Evolutionary conservation across 805 yeast genomes (phyloP).

Genomic region (Pichia insulana): DNA sequence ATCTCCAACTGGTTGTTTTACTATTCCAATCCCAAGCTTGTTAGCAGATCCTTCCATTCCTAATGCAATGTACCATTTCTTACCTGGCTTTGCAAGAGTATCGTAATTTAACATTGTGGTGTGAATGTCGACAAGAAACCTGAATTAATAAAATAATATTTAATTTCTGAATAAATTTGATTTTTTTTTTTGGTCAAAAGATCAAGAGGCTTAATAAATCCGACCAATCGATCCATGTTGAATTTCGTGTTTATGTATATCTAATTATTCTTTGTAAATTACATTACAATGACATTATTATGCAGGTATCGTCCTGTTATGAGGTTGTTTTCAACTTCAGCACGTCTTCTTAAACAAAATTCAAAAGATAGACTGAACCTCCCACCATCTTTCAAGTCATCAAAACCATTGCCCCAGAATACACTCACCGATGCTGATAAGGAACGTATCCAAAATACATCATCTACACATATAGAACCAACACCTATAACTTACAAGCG

Average conservation of each 20-base stretch:
- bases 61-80: constrained; percentile 54
- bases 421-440: constrained; percentile 9
- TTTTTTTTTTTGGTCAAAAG: too few relatives aligned
- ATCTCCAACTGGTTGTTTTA: constrained; percentile 58
- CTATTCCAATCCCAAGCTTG: constrained; percentile 88
- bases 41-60: constrained; percentile 98
- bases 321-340: not conserved
- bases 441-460: constrained; percentile 1
- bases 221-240: too few relatives aligned
- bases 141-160: not conserved
- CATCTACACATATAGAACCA: not conserved
- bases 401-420: constrained; percentile 15
- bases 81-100: constrained; percentile 32
- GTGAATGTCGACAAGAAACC: not conserved
- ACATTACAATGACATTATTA: not conserved
- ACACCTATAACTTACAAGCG: constrained; percentile 7
- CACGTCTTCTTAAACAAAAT: not conserved
- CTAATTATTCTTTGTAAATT: too few relatives aligned
- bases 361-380: constrained; percentile 5
- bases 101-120: constrained; percentile 30
- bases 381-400: constrained; percentile 16
- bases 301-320: not conserved
- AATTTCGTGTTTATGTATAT: too few relatives aligned
- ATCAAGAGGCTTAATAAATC: too few relatives aligned
- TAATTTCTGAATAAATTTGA: too few relatives aligned